Percentiles rank a stretch among this genome's conserved stretches.
Conservation (phyloP, 345 rosid genomes). For the Brassica juncea region DNA sequence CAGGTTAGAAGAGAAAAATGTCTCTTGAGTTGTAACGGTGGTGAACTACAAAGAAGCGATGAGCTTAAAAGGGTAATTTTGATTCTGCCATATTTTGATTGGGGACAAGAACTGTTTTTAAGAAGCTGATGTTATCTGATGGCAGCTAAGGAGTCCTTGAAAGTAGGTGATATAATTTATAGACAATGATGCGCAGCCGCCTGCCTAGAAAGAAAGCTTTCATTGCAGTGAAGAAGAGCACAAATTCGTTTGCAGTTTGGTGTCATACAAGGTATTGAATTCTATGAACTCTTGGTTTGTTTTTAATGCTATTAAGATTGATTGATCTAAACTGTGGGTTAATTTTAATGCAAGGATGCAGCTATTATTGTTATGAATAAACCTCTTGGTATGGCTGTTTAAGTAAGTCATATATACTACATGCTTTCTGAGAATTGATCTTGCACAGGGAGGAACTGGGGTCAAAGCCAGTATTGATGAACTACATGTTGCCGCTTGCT, state of each 20-base stretch:
- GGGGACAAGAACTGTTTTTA: too few species aligned
- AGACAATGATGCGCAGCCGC: too few species aligned
- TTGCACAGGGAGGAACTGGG: conserved; percentile 77
- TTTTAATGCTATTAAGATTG: conserved; percentile 4
- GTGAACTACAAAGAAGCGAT: too few species aligned
- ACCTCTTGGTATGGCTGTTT: conserved; percentile 91
- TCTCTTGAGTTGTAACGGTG: too few species aligned
- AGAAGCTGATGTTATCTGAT: too few species aligned
- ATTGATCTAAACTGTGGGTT: conserved; percentile 18
- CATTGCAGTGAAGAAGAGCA: conserved; percentile 56
- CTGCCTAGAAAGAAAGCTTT: too few species aligned
- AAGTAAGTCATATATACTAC: conserved; percentile 46
- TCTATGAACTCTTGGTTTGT: neutral
- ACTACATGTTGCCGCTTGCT: conserved; percentile 58
- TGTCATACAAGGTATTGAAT: conserved; percentile 60
- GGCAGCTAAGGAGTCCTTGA: too few species aligned
- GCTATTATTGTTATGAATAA: conserved; percentile 76
- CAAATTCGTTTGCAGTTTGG: conserved; percentile 60
- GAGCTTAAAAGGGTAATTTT: too few species aligned
- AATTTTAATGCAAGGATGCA: conserved; percentile 54
- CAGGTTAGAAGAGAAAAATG: too few species aligned
- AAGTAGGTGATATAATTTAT: too few species aligned
- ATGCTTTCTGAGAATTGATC: conserved; percentile 1
- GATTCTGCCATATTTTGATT: too few species aligned
- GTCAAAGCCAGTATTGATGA: conserved; percentile 80